phyloP scores from a whole-genome alignment of 2,329 filamentous ascomycete species.

The Xylariaceae sp. region DNA sequence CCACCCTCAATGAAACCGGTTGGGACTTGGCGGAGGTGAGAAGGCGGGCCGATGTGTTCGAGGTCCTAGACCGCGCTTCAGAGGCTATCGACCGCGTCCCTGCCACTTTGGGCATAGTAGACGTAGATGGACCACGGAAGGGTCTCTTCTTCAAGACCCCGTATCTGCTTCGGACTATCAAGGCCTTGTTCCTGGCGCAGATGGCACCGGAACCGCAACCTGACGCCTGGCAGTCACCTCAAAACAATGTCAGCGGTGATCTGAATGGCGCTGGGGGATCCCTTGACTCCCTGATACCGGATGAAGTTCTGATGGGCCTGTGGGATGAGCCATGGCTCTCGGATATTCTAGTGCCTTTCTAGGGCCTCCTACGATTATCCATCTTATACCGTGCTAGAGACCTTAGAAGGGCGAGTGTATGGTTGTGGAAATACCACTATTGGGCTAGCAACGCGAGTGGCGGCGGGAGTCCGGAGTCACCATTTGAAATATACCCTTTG shows the following conservation, averaged over 20 bases:
- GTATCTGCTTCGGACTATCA: slow-evolving; percentile 30
- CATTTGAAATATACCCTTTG: too few species aligned
- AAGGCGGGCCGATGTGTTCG: slow-evolving; percentile 33
- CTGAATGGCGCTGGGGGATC: too few species aligned
- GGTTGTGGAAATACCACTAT: too few species aligned
- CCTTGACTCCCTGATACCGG: slow-evolving; percentile 15
- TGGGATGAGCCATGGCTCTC: slow-evolving; percentile 8
- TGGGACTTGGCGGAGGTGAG: slow-evolving; percentile 36
- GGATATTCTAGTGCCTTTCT: background rate
- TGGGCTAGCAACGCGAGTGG: too few species aligned
- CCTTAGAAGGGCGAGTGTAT: too few species aligned
- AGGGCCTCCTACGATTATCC: too few species aligned
- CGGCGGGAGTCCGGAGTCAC: too few species aligned
- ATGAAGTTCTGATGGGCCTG: background rate
- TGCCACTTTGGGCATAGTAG: slow-evolving; percentile 22
- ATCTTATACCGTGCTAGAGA: too few species aligned
- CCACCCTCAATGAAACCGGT: slow-evolving; percentile 31
- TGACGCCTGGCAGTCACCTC: too few species aligned
- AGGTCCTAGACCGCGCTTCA: slow-evolving; percentile 28
- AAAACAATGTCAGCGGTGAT: too few species aligned
- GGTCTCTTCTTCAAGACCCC: slow-evolving; percentile 36
- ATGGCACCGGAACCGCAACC: too few species aligned
- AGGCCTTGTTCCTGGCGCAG: slow-evolving; percentile 32
- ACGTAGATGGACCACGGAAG: slow-evolving; percentile 28
- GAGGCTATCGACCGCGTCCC: slow-evolving; percentile 25